Evolutionary conservation across 768 basidiomycete genomes (phyloP).

Genomic region (Lactarius sanguifluus): DNA sequence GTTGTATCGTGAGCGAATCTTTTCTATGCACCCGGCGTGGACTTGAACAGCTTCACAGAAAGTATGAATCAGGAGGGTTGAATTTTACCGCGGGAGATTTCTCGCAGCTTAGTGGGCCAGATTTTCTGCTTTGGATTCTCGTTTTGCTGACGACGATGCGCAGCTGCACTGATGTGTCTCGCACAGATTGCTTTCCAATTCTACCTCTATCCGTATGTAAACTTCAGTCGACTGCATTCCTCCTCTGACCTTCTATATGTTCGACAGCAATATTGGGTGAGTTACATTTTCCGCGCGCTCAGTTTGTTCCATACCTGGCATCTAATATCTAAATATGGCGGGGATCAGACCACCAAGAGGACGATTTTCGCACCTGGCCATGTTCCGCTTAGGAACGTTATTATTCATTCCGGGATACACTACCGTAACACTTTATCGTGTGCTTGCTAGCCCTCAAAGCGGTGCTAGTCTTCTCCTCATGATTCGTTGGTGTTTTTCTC

Average conservation of each 20-base stretch:
- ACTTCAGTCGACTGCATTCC: background rate
- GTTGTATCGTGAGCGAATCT: slow-evolving; percentile 69
- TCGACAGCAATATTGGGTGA: slow-evolving; percentile 40
- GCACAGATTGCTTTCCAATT: slow-evolving; percentile 92
- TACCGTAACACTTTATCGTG: slow-evolving; percentile 69
- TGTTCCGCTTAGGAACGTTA: slow-evolving; percentile 86
- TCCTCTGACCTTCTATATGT: slow-evolving; percentile 10
- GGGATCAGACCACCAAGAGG: slow-evolving; percentile 67
- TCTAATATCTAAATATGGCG: background rate
- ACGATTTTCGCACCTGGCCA: slow-evolving; percentile 79
- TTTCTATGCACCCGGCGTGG: slow-evolving; percentile 7
- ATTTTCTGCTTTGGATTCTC: background rate
- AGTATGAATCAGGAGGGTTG: slow-evolving; percentile 83
- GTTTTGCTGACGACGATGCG: slow-evolving; percentile 25
- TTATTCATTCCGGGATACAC: slow-evolving; percentile 91
- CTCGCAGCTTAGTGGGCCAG: slow-evolving; percentile 76
- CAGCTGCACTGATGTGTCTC: slow-evolving; percentile 92
- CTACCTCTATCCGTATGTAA: slow-evolving; percentile 80
- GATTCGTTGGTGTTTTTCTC: slow-evolving; percentile 52
- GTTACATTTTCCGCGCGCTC: slow-evolving; percentile 10
- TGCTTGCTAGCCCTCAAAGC: slow-evolving; percentile 64
- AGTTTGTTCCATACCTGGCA: background rate
- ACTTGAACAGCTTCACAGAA: slow-evolving; percentile 43
- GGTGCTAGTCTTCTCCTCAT: slow-evolving; percentile 80
- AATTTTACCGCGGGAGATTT: slow-evolving; percentile 91